Percentiles rank a stretch among this genome's conserved stretches.
phyloP scores from a whole-genome alignment of 495 filamentous ascomycete genomes.

The Tuber indicum region DNA sequence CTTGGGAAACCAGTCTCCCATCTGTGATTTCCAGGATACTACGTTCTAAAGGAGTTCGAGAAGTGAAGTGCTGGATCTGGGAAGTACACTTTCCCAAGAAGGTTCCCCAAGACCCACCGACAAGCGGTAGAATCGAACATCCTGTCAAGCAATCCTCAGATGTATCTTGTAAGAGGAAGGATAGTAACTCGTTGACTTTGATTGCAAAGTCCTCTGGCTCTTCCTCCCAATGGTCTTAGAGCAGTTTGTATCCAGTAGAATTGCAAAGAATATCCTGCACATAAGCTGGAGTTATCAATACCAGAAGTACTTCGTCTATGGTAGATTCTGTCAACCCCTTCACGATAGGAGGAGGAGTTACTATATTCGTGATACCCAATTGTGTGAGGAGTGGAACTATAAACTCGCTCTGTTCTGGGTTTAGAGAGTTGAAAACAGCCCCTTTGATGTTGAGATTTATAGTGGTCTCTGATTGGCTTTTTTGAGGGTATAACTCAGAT shows the following conservation, averaged over 20 bases:
- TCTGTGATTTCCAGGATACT: constrained; percentile 12
- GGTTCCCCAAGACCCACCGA: constrained; percentile 11
- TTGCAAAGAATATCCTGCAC: constrained; percentile 6
- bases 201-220: not conserved
- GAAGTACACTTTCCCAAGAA: constrained; percentile 7
- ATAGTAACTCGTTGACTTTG: constrained; percentile 20
- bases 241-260: not conserved
- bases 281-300: constrained; percentile 16
- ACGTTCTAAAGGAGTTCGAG: constrained; percentile 5
- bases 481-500: constrained; percentile 23
- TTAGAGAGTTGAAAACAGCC: constrained; percentile 22
- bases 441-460: too few species aligned
- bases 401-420: constrained; percentile 10
- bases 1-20: constrained; percentile 2
- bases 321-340: constrained; percentile 5
- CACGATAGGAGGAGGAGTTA: constrained; percentile 5
- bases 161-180: constrained; percentile 12
- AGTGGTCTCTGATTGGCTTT: not conserved
- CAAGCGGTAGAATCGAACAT: constrained; percentile 20
- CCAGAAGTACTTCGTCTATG: constrained; percentile 3
- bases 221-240: constrained; percentile 16
- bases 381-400: constrained; percentile 20
- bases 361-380: constrained; percentile 17
- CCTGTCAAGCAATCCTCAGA: constrained; percentile 10
- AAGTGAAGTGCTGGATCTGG: not conserved